Evolutionary conservation across 257 asterid genomes (phyloP).

Genomic region (Lantana camara): DNA sequence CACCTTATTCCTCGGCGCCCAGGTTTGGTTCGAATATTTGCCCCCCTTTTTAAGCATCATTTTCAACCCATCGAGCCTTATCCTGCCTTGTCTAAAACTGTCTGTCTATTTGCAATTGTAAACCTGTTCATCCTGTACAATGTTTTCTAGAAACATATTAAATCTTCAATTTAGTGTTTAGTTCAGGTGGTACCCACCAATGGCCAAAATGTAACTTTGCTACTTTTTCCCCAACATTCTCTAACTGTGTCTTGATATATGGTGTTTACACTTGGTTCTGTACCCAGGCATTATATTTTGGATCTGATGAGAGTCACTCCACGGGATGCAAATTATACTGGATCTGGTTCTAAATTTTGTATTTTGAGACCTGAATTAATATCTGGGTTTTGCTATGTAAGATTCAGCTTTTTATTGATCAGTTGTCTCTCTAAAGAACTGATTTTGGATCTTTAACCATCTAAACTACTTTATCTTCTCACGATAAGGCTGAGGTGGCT

Average conservation of each 20-base stretch:
- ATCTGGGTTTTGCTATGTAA: slow-evolving; percentile 70
- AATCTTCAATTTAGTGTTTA: background rate
- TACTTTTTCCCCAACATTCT: background rate
- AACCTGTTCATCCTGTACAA: slow-evolving; percentile 18
- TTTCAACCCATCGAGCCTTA: slow-evolving; percentile 2
- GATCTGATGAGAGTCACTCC: slow-evolving; percentile 97
- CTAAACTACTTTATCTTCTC: slow-evolving; percentile 21
- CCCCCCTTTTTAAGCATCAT: background rate
- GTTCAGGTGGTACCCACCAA: slow-evolving; percentile 6
- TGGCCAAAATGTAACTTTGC: slow-evolving; percentile 6
- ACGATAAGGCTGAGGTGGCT: slow-evolving; percentile 57
- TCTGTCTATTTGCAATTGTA: slow-evolving; percentile 11
- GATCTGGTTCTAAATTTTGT: slow-evolving; percentile 80
- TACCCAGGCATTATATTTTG: slow-evolving; percentile 84
- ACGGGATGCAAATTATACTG: slow-evolving; percentile 84
- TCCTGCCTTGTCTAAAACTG: slow-evolving; percentile 9
- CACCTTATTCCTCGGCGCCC: background rate
- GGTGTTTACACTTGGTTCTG: slow-evolving; percentile 11
- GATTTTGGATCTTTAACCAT: slow-evolving; percentile 13
- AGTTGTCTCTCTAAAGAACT: background rate
- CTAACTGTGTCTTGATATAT: background rate
- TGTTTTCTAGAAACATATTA: slow-evolving; percentile 5
- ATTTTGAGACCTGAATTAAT: slow-evolving; percentile 87
- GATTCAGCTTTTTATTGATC: slow-evolving; percentile 17
- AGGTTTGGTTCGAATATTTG: background rate